These are phyloP conservation scores for Pyropia yezoensis DNA, from an alignment of 23 red algal species.

Conservation along the genomic window DNA sequence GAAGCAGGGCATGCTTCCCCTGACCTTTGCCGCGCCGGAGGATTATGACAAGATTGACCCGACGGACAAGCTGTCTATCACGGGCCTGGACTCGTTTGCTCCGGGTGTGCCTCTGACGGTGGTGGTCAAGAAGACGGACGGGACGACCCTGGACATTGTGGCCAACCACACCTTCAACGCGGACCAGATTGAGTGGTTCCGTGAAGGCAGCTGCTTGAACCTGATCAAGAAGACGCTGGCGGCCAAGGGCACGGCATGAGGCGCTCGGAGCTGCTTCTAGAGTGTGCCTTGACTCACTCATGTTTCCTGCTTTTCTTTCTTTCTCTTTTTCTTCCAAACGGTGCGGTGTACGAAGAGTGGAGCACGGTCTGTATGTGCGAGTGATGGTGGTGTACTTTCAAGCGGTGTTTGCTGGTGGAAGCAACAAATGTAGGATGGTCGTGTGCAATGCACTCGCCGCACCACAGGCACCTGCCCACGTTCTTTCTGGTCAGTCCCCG, in stretches of 20 bases:
- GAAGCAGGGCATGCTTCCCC: constrained; percentile 98
- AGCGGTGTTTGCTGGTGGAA: too few species aligned
- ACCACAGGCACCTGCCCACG: too few species aligned
- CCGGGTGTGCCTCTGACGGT: constrained; percentile 65
- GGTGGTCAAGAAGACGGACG: constrained; percentile 66
- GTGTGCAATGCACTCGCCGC: too few species aligned
- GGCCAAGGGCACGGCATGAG: not conserved
- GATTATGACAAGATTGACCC: constrained; percentile 97
- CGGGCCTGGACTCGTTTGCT: constrained; percentile 53
- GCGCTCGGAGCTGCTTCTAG: not conserved
- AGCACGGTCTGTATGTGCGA: too few species aligned
- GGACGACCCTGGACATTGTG: constrained; percentile 36
- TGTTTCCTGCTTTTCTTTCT: not conserved
- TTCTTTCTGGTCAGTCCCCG: too few species aligned
- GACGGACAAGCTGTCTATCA: constrained; percentile 63
- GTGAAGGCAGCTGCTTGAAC: constrained; percentile 77
- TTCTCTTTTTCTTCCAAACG: not conserved
- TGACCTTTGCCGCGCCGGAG: constrained; percentile 77
- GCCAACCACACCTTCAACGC: constrained; percentile 88
- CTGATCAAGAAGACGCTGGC: constrained; percentile 55
- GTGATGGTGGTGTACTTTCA: too few species aligned
- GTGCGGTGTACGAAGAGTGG: too few species aligned
- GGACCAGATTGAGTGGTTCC: constrained; percentile 97
- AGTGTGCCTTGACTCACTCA: not conserved
- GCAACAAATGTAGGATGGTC: too few species aligned